These are phyloP conservation scores for Maudiozyma bulderi DNA, from an alignment of 805 yeast species.

Conservation along the genomic window DNA sequence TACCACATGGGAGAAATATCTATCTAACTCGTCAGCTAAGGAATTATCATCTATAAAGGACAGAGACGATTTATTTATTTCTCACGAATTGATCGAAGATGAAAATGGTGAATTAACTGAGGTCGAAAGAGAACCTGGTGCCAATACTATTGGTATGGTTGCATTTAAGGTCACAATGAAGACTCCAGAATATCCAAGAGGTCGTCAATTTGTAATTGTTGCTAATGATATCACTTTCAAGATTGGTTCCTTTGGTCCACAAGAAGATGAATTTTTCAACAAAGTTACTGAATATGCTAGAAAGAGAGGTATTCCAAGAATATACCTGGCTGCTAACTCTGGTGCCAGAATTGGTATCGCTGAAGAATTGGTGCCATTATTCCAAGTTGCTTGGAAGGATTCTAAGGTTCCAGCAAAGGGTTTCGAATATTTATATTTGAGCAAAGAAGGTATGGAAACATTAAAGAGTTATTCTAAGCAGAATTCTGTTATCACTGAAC, in stretches of 20 bases:
- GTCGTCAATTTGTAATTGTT: conserved; percentile 84
- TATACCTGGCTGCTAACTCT: conserved; percentile 93
- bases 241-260: conserved; percentile 98
- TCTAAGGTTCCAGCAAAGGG: conserved; percentile 71
- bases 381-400: conserved; percentile 89
- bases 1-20: conserved; percentile 67
- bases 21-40: conserved; percentile 30
- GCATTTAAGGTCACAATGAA: conserved; percentile 85
- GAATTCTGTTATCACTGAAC: conserved; percentile 61
- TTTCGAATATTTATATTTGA: conserved; percentile 77
- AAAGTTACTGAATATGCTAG: conserved; percentile 89
- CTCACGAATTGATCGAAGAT: conserved; percentile 74
- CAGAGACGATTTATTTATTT: conserved; percentile 59
- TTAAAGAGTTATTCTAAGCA: conserved; percentile 52
- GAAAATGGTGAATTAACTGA: conserved; percentile 75
- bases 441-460: conserved; percentile 50
- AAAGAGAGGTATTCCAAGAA: conserved; percentile 85
- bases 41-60: neutral
- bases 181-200: conserved; percentile 95
- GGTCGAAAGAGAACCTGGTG: conserved; percentile 92
- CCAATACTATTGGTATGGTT: conserved; percentile 94
- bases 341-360: conserved; percentile 99
- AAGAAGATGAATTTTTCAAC: conserved; percentile 85
- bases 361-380: conserved; percentile 83
- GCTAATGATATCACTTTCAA: conserved; percentile 96